phyloP scores from a whole-genome alignment of 179 eudicot genomes.

The Sideroxylon spinosum region DNA sequence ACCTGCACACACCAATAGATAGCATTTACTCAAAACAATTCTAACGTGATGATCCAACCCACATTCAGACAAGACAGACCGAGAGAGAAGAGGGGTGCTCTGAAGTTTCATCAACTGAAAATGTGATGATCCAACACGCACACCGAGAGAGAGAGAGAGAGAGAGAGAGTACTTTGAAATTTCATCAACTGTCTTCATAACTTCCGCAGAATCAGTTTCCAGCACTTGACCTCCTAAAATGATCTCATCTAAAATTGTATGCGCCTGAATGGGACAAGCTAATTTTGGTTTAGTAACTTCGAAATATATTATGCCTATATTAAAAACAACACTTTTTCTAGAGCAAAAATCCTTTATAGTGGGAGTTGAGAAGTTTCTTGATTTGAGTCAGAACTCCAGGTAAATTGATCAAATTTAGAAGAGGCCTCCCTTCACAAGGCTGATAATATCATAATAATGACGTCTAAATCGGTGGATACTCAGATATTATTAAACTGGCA shows the following conservation, averaged over 20 bases:
- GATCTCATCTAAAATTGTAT: slow-evolving; percentile 70
- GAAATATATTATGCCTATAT: neutral
- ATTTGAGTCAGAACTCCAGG: neutral
- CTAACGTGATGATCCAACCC: too few relatives aligned
- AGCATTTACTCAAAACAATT: neutral
- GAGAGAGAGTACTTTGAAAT: slow-evolving; percentile 40
- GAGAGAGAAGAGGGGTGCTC: slow-evolving; percentile 28
- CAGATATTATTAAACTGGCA: neutral
- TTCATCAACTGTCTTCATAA: slow-evolving; percentile 61
- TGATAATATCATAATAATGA: neutral
- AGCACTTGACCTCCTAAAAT: slow-evolving; percentile 78
- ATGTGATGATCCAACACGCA: too few relatives aligned
- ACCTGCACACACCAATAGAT: slow-evolving; percentile 32
- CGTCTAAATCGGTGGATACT: neutral
- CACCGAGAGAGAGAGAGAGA: neutral
- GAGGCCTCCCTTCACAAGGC: neutral
- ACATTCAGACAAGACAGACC: neutral
- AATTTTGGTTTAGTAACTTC: neutral
- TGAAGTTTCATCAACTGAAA: slow-evolving; percentile 55
- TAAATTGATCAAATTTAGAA: neutral
- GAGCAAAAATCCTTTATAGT: neutral
- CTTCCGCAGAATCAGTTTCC: slow-evolving; percentile 65
- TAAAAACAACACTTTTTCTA: neutral
- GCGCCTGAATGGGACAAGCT: slow-evolving; percentile 40
- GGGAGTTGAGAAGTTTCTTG: neutral